Evolutionary conservation across 1,139 yeast species (phyloP).

Genomic region (Saccharomycopsis hybrid): DNA sequence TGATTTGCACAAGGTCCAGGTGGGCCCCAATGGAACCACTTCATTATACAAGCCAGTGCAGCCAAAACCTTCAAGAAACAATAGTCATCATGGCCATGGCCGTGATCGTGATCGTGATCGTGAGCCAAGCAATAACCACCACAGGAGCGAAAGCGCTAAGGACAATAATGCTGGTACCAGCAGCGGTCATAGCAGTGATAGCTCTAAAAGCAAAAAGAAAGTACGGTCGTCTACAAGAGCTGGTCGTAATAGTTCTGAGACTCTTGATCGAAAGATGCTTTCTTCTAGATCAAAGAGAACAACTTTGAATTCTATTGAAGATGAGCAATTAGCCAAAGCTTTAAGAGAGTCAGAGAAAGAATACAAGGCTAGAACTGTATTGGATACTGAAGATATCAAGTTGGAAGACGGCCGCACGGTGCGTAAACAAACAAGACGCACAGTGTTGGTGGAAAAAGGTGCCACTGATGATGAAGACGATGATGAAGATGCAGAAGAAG

Average conservation of each 20-base stretch:
- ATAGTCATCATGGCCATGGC: not conserved
- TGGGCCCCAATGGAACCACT: slow-evolving; percentile 39
- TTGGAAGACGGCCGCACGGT: slow-evolving; percentile 3
- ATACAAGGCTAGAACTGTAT: slow-evolving; percentile 26
- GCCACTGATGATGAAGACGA: slow-evolving; percentile 1
- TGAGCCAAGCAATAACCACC: too few relatives aligned
- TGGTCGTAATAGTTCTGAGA: too few relatives aligned
- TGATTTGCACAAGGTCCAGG: slow-evolving; percentile 59
- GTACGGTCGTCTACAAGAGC: not conserved
- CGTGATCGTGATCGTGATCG: too few relatives aligned
- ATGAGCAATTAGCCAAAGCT: slow-evolving; percentile 32
- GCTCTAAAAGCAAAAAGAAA: not conserved
- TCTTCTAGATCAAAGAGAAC: slow-evolving; percentile 26
- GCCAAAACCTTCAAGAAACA: slow-evolving; percentile 8
- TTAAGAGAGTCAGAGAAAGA: slow-evolving; percentile 33
- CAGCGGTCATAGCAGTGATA: not conserved
- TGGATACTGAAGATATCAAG: too few relatives aligned
- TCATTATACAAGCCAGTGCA: slow-evolving; percentile 37
- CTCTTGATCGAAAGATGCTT: too few relatives aligned
- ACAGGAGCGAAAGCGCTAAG: too few relatives aligned
- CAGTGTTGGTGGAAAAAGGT: slow-evolving; percentile 30
- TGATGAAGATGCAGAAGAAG: not conserved
- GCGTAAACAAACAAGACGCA: slow-evolving; percentile 16
- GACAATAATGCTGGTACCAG: too few relatives aligned
- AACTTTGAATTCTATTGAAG: slow-evolving; percentile 30